These are phyloP conservation scores for Mucor mucedo DNA, from an alignment of 371 early-diverging fungal genomes.

Conservation along the genomic window DNA sequence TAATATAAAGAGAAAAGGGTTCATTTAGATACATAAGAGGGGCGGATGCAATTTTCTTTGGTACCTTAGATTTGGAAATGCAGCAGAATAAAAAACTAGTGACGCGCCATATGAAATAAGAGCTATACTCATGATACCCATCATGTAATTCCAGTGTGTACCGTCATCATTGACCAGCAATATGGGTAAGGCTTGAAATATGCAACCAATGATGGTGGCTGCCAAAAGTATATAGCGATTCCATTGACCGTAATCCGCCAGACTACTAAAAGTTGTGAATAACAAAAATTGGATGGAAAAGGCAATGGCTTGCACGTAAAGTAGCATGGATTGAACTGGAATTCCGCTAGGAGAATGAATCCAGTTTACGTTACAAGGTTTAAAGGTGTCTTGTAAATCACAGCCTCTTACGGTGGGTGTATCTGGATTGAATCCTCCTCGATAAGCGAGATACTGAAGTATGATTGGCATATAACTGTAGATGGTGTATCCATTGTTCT, in stretches of 20 bases:
- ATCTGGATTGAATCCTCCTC: conserved; percentile 41
- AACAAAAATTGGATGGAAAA: conserved; percentile 52
- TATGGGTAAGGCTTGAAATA: conserved; percentile 48
- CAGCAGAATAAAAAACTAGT: conserved; percentile 57
- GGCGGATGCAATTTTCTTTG: not conserved
- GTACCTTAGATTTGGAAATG: conserved; percentile 53
- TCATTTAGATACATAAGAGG: conserved; percentile 1
- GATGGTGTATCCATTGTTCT: conserved; percentile 57
- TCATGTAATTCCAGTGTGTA: conserved; percentile 48
- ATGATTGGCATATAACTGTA: conserved; percentile 51
- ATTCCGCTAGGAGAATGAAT: conserved; percentile 20
- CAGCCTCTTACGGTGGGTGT: conserved; percentile 34
- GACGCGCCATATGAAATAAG: conserved; percentile 53
- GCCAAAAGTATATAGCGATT: conserved; percentile 45
- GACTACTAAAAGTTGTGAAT: conserved; percentile 49
- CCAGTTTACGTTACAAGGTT: conserved; percentile 48
- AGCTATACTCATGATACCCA: conserved; percentile 45
- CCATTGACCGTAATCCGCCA: conserved; percentile 56
- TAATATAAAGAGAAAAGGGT: not conserved
- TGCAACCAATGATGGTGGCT: conserved; percentile 46
- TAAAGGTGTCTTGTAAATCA: conserved; percentile 29
- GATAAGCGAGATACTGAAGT: conserved; percentile 43
- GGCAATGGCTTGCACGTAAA: conserved; percentile 54
- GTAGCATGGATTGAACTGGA: conserved; percentile 50
- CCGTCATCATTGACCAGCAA: conserved; percentile 47